Conservation (phyloP, 2,329 filamentous ascomycete genomes). For the Exophiala sideris region DNA sequence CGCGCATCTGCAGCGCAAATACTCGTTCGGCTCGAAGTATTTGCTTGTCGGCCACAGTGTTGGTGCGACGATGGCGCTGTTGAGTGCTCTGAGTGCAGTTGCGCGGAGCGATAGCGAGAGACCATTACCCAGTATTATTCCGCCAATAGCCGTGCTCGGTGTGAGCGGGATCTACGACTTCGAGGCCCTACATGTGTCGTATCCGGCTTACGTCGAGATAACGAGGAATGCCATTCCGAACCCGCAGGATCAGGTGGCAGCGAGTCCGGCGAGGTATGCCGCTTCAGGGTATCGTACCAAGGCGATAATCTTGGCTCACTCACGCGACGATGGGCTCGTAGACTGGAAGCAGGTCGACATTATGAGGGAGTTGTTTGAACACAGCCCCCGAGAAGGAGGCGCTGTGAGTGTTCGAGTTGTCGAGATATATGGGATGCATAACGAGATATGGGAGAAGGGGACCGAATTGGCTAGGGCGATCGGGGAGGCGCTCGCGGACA, state of each 20-base stretch:
- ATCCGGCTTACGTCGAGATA: conserved; percentile 39
- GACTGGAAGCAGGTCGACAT: conserved; percentile 36
- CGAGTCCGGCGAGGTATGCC: conserved; percentile 36
- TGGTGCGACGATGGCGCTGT: conserved; percentile 46
- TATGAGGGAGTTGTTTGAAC: conserved; percentile 51
- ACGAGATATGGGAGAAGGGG: conserved; percentile 42
- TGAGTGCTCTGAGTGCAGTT: conserved; percentile 37
- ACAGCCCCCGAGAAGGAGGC: conserved; percentile 32
- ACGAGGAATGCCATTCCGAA: conserved; percentile 42
- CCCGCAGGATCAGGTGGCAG: conserved; percentile 37
- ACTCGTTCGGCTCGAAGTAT: conserved; percentile 39
- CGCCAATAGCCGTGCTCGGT: conserved; percentile 40
- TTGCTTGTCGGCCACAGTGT: conserved; percentile 47
- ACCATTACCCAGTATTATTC: conserved; percentile 17
- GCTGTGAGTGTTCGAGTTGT: conserved; percentile 32
- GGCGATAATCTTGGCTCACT: conserved; percentile 41
- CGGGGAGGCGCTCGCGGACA: background rate
- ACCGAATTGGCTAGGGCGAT: conserved; percentile 40
- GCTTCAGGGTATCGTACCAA: conserved; percentile 32
- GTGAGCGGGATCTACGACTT: conserved; percentile 47
- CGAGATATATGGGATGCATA: conserved; percentile 38
- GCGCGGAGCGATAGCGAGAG: background rate
- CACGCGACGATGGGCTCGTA: conserved; percentile 41
- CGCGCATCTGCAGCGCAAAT: conserved; percentile 40
- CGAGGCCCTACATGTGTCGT: conserved; percentile 34